Base-by-base conservation (phyloP, 202 grass and related monocot species). In the Setaria italica region DNA sequence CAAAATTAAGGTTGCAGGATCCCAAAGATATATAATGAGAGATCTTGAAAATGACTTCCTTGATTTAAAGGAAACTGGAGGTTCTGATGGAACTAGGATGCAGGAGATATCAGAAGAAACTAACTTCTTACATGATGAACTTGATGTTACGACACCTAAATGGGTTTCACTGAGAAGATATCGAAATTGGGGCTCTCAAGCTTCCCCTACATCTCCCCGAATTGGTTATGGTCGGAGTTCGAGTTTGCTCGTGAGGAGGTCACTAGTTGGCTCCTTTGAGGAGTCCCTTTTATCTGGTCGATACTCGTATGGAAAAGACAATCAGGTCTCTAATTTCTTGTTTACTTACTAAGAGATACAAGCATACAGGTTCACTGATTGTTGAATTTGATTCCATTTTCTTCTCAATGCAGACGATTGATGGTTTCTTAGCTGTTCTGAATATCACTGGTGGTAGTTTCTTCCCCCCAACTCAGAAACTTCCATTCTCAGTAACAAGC, bases 261-360 rank as follows among this genome's bases (percentile, higher is more conserved):
- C 97, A 64, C 88, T 99, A 55, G 87, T 99, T 85, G 97, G 90
- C 42, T 97, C 97, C 29, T 99, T 99, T 65, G 97, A 99, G 84
- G 97, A 99, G 67, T 99, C 97, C 58, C 97, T 99, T 75, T 70
- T 99, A 59, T 97, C 97, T 74, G 97, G 97, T 56, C 85, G 97
- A 57, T 87, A 92, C 83, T 99, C 92, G 11, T 94, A 88, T 79
- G 94, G 94, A 69, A 94, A 94, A 90, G 91, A 86, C 50, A 87
- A 80, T 80, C 97, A 99, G 97, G 97, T 99, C 59, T 62, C 71
- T 82, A 74, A 43, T 72, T 81, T 43, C 33, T 34, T 84, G 57
- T 59, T 78, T 29, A 21, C 17, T 62, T 67, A 55, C 11, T 82
- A 85, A 16, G 62, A 45, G 81, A 4, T 78, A 74, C 67, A 73